A percentile compares a stretch with the other conserved stretches of the same genome.
These are phyloP conservation scores for Leptographium lundbergii DNA, from an alignment of 2,329 filamentous ascomycete species.

Conservation along the genomic window DNA sequence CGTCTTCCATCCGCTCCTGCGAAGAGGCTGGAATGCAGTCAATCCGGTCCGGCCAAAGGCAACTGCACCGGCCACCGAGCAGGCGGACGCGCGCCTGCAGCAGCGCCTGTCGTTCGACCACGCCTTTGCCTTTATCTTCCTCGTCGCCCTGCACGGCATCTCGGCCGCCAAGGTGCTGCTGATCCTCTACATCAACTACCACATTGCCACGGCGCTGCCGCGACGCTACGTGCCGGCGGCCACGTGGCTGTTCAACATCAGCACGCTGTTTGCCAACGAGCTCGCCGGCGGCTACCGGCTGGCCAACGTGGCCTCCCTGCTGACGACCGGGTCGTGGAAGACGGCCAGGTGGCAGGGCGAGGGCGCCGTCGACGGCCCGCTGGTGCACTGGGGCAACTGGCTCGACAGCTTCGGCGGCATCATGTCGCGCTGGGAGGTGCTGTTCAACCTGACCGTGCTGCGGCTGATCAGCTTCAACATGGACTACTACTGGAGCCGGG, in stretches of 20 bases:
- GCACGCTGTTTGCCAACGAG: constrained; percentile 81
- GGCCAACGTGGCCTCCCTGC: constrained; percentile 42
- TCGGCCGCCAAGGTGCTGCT: constrained; percentile 70
- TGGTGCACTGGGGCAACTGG: constrained; percentile 52
- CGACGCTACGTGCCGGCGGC: constrained; percentile 55
- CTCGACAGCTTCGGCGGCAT: constrained; percentile 73
- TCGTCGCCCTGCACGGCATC: constrained; percentile 70
- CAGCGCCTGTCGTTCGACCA: constrained; percentile 74
- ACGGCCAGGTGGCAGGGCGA: background rate
- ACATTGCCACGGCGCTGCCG: constrained; percentile 60
- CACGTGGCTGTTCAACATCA: constrained; percentile 87
- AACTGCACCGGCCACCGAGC: constrained; percentile 18
- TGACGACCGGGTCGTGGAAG: constrained; percentile 18
- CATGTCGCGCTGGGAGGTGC: constrained; percentile 86
- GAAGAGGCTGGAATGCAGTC: constrained; percentile 55
- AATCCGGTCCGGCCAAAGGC: constrained; percentile 20
- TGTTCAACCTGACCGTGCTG: constrained; percentile 92
- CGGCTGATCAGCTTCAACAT: constrained; percentile 93
- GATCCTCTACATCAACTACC: constrained; percentile 75
- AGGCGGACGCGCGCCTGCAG: constrained; percentile 45
- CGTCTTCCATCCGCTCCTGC: constrained; percentile 64
- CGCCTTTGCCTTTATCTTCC: constrained; percentile 65
- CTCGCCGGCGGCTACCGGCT: constrained; percentile 66
- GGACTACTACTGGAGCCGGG: constrained; percentile 87
- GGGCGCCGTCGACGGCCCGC: constrained; percentile 17